Evolutionary conservation across 1,284 basidiomycete genomes (phyloP).

Genomic region (Cryptococcus maquisensis): DNA sequence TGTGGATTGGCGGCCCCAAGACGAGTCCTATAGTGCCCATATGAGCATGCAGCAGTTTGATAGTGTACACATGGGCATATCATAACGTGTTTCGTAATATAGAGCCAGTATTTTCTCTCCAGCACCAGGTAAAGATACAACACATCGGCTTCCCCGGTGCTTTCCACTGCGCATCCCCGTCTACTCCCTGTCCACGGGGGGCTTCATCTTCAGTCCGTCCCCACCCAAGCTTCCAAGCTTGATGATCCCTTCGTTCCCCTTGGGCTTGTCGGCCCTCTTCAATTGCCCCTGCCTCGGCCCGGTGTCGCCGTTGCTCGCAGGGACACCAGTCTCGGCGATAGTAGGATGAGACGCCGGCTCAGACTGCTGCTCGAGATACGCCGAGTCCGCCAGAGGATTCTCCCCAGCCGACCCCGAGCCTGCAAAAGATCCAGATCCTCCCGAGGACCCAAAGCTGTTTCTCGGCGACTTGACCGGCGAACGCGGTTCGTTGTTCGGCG

Average conservation of each 20-base stretch:
- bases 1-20: too few species aligned
- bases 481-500: slow-evolving; percentile 2
- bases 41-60: too few species aligned
- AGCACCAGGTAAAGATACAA: too few species aligned
- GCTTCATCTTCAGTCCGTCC: slow-evolving; percentile 38
- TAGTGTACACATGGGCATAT: too few species aligned
- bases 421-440: not conserved
- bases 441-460: not conserved
- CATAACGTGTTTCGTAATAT: too few species aligned
- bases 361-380: slow-evolving; percentile 30
- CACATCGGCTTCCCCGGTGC: too few species aligned
- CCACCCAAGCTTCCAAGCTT: slow-evolving; percentile 42
- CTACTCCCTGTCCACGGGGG: slow-evolving; percentile 11
- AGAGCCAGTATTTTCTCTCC: too few species aligned
- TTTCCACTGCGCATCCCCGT: too few species aligned
- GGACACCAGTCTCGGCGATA: slow-evolving; percentile 42
- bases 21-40: too few species aligned
- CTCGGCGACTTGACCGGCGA: slow-evolving; percentile 19
- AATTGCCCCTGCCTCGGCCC: slow-evolving; percentile 37
- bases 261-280: slow-evolving; percentile 29
- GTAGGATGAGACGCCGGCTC: slow-evolving; percentile 36
- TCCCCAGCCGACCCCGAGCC: not conserved
- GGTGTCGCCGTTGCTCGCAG: slow-evolving; percentile 3
- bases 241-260: slow-evolving; percentile 29
- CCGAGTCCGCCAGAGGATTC: slow-evolving; percentile 18